Base-by-base conservation (phyloP, 1,284 basidiomycete genomes). In the Testicularia cyperi region DNA sequence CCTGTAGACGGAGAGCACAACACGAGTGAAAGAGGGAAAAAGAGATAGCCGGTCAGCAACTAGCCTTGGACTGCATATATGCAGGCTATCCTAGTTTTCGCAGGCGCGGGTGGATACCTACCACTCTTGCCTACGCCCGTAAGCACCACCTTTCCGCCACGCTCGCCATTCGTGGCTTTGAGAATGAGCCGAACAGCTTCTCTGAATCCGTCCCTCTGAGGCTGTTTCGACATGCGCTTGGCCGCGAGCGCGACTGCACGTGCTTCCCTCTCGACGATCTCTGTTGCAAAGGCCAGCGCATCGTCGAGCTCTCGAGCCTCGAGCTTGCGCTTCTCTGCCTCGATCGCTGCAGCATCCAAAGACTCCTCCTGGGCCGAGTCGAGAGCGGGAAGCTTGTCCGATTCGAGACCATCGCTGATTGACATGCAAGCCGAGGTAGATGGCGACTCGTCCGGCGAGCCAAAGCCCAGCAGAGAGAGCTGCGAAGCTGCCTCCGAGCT, bases 121-220 rank as follows among this genome's bases (percentile, higher is more conserved):
- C n/a, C 78, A 30, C 71, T 75, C 58, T 79, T 79, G 20, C 78
- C 78, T 3, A 79, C 71, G 16, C 78, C 78, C 1, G 73, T 75
- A 14, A 78, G 61, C 16, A 79, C 63, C 13, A 79, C 54, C 52
- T 78, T 79, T 29, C 78, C 78, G 49, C 69, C 41, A 34, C 67
- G 15, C 22, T 60, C 47, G 10, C 63, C 57, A 15, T 46, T 49
- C 1, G 61, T 65, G 13, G 56, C 48, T 18, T 63, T 44, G 31
- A 64, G 47, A 13, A 65, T 45, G n/a, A 70, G 42, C 5, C 44
- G 33, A n/a, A 70, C 41, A 16, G 68, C 68, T 20, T 60, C 42
- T 3, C 48, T 39, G 44, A 67, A 67, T 9, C 55, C 55, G 24
- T 58, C 51, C 22, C 51, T 44, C 27, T 62, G 58, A 14, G 38